Conservation (phyloP, 129 eudicot species). For the Flaveria brownii region DNA sequence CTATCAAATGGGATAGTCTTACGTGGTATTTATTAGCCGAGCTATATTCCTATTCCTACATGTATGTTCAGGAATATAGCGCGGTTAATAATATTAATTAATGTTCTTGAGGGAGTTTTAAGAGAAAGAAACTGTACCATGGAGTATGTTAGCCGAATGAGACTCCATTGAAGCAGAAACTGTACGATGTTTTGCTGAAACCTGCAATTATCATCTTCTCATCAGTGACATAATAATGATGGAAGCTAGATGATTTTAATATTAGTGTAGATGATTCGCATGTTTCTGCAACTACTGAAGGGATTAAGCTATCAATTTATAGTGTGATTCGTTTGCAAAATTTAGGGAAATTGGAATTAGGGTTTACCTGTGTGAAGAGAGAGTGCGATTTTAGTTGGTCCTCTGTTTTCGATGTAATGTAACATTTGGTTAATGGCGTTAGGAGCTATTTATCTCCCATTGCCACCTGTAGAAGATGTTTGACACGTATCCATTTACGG, state of each 20-base stretch:
- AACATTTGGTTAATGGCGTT: too few relatives aligned
- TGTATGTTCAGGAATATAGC: too few relatives aligned
- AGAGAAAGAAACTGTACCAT: slow-evolving; percentile 20
- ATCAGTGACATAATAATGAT: not conserved
- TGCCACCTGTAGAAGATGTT: slow-evolving; percentile 7
- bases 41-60: too few relatives aligned
- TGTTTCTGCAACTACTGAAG: not conserved
- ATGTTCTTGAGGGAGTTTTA: not conserved
- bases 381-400: not conserved
- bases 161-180: slow-evolving; percentile 30
- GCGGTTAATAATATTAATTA: too few relatives aligned
- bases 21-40: too few relatives aligned
- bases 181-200: not conserved
- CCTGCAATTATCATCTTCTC: not conserved
- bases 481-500: not conserved
- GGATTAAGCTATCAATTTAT: not conserved
- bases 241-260: not conserved
- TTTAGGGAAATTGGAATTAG: slow-evolving; percentile 6
- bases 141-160: slow-evolving; percentile 18
- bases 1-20: too few relatives aligned
- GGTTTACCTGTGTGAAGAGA: slow-evolving; percentile 4
- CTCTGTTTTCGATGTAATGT: too few relatives aligned
- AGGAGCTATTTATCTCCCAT: too few relatives aligned
- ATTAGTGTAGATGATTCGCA: not conserved
- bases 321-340: not conserved